Percentiles rank a stretch among this genome's conserved stretches.
These are phyloP conservation scores for Fusarium xyrophilum DNA, from an alignment of 2,329 filamentous ascomycete species.

Conservation along the genomic window DNA sequence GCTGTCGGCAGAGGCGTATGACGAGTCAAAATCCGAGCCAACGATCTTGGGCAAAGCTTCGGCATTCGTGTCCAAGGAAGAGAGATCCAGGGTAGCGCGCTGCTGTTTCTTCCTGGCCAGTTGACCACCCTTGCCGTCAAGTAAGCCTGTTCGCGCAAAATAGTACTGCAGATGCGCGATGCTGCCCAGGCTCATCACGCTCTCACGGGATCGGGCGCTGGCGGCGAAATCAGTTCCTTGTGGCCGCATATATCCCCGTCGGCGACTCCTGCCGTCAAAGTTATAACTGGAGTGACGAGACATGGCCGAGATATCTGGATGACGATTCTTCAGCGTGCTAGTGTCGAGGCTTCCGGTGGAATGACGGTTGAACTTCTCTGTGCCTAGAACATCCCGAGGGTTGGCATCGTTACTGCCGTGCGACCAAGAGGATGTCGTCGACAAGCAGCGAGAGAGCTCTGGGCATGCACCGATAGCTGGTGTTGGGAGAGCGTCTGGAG, in stretches of 20 bases:
- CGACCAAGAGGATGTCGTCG: slow-evolving; percentile 66
- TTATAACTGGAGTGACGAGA: slow-evolving; percentile 56
- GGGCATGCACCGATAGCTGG: slow-evolving; percentile 66
- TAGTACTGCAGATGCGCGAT: slow-evolving; percentile 99
- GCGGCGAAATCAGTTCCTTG: slow-evolving; percentile 88
- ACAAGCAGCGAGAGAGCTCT: slow-evolving; percentile 69
- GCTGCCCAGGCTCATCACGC: slow-evolving; percentile 93
- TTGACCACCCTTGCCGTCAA: slow-evolving; percentile 92
- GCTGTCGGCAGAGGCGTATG: slow-evolving; percentile 65
- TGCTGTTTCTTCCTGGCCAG: slow-evolving; percentile 75
- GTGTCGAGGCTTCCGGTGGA: slow-evolving; percentile 68
- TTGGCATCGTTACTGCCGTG: slow-evolving; percentile 58
- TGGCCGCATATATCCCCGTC: slow-evolving; percentile 86
- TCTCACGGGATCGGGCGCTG: slow-evolving; percentile 88
- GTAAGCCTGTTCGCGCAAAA: slow-evolving; percentile 89
- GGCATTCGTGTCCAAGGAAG: slow-evolving; percentile 52
- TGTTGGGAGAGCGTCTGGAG: slow-evolving; percentile 68
- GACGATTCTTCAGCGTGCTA: slow-evolving; percentile 58
- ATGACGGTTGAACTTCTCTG: slow-evolving; percentile 64
- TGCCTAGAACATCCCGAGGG: slow-evolving; percentile 62
- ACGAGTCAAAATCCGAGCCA: slow-evolving; percentile 62
- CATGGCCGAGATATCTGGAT: slow-evolving; percentile 50
- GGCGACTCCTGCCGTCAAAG: slow-evolving; percentile 53
- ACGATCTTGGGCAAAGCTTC: slow-evolving; percentile 48
- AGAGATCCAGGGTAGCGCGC: slow-evolving; percentile 64